A percentile compares a stretch with the other conserved stretches of the same genome.
These are phyloP conservation scores for Stylonectria norvegica DNA, from an alignment of 2,329 filamentous ascomycete genomes.

Conservation along the genomic window DNA sequence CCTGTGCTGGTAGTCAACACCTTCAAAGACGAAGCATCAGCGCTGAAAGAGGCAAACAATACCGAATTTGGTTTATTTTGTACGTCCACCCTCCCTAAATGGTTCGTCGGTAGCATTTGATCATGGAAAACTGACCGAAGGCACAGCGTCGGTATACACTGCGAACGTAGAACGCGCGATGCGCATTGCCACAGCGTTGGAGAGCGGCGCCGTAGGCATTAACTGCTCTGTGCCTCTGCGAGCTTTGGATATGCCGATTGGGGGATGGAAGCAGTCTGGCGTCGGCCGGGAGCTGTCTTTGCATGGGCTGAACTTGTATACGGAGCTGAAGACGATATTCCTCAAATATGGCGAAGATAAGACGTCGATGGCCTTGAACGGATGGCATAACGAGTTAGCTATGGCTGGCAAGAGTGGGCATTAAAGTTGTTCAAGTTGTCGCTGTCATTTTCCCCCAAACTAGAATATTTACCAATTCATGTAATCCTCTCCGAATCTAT, in stretches of 20 bases:
- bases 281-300: conserved; percentile 11
- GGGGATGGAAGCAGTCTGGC: conserved; percentile 11
- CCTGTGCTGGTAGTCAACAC: conserved; percentile 12
- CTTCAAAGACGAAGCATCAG: conserved; percentile 10
- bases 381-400: too few species aligned
- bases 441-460: too few species aligned
- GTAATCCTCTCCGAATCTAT: too few species aligned
- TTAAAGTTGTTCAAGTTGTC: too few species aligned
- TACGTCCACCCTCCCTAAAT: too few species aligned
- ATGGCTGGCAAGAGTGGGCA: too few species aligned
- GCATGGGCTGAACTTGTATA: conserved; percentile 10
- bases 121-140: too few species aligned
- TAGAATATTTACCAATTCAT: too few species aligned
- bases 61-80: too few species aligned
- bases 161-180: conserved; percentile 8
- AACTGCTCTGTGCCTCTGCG: conserved; percentile 11
- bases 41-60: conserved; percentile 10
- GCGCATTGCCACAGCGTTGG: conserved; percentile 8
- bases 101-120: too few species aligned
- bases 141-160: conserved; percentile 5
- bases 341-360: too few species aligned
- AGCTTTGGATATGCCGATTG: conserved; percentile 8
- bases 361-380: too few species aligned
- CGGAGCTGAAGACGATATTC: conserved; percentile 13
- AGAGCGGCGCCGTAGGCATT: conserved; percentile 10